These are phyloP conservation scores for Pichiaceae sp. DNA, from an alignment of 1,139 yeast genomes.

Conservation along the genomic window DNA sequence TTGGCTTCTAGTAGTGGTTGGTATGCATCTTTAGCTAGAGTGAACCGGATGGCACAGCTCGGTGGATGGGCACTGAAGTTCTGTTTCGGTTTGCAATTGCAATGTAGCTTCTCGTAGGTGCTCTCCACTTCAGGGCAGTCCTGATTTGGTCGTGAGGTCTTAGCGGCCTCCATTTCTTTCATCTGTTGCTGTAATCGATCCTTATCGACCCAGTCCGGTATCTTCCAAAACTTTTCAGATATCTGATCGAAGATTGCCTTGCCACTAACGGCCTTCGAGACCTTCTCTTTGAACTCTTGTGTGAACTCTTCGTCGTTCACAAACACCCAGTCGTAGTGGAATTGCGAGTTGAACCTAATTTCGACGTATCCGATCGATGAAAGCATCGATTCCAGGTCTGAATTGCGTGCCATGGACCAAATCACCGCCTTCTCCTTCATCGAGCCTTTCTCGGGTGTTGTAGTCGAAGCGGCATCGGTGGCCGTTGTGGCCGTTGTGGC, in stretches of 20 bases:
- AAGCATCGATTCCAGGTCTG: slow-evolving; percentile 50
- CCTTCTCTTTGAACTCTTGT: slow-evolving; percentile 31
- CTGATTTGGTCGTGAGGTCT: slow-evolving; percentile 71
- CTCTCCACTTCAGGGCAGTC: slow-evolving; percentile 54
- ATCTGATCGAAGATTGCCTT: slow-evolving; percentile 37
- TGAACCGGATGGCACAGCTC: slow-evolving; percentile 23
- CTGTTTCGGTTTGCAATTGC: slow-evolving; percentile 14
- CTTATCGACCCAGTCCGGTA: slow-evolving; percentile 52
- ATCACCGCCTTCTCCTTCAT: slow-evolving; percentile 54
- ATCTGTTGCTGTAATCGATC: slow-evolving; percentile 47
- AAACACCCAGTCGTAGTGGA: slow-evolving; percentile 73
- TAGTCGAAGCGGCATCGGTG: too few species aligned
- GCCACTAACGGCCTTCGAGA: slow-evolving; percentile 33
- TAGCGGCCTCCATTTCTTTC: slow-evolving; percentile 36
- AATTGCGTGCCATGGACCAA: slow-evolving; percentile 64
- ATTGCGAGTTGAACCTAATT: slow-evolving; percentile 59
- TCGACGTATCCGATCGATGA: slow-evolving; percentile 59
- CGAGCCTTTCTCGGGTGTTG: slow-evolving; percentile 1
- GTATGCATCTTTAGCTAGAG: slow-evolving; percentile 8
- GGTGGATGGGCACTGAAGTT: slow-evolving; percentile 20
- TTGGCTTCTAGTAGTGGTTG: too few species aligned
- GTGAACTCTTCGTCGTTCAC: slow-evolving; percentile 50
- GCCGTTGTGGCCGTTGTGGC: background rate
- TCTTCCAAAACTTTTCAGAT: slow-evolving; percentile 42
- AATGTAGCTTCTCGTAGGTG: slow-evolving; percentile 11